phyloP scores from a whole-genome alignment of 139 green algal species.

The Spirogloea muscicola region DNA sequence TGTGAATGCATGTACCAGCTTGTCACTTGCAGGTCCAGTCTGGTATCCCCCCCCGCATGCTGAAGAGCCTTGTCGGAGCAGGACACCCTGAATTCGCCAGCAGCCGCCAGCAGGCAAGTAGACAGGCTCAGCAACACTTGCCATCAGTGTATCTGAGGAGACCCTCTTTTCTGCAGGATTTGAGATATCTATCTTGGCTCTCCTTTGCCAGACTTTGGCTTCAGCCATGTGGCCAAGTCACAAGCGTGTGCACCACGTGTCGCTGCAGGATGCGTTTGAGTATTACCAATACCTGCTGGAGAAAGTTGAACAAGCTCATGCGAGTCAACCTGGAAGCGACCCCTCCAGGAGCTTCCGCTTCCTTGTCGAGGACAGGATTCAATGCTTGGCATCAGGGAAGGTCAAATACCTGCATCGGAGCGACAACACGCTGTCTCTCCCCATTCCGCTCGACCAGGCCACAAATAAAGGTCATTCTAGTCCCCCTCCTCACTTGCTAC shows the following conservation, averaged over 20 bases:
- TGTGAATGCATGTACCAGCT: no score
- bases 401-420: slow-evolving; percentile 57
- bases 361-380: slow-evolving; percentile 53
- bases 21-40: slow-evolving; percentile 20
- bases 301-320: slow-evolving; percentile 8
- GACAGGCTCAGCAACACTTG: no score
- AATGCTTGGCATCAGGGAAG: slow-evolving; percentile 49
- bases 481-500: no score
- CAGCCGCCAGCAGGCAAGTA: slow-evolving; percentile 60
- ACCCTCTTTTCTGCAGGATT: no score
- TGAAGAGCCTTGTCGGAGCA: slow-evolving; percentile 80
- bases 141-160: no score
- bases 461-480: slow-evolving; percentile 71
- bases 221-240: no score
- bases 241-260: background rate
- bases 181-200: no score
- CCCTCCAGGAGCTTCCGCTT: slow-evolving; percentile 64
- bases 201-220: no score
- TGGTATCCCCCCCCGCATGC: slow-evolving; percentile 65
- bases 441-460: slow-evolving; percentile 84
- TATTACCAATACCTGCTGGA: slow-evolving; percentile 85
- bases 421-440: slow-evolving; percentile 65
- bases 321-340: slow-evolving; percentile 3
- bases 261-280: slow-evolving; percentile 86
- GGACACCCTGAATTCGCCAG: slow-evolving; percentile 87